Percentiles rank a stretch among this genome's conserved stretches.
These are phyloP conservation scores for Diaporthe vaccinii DNA, from an alignment of 2,329 filamentous ascomycete genomes.

Conservation along the genomic window DNA sequence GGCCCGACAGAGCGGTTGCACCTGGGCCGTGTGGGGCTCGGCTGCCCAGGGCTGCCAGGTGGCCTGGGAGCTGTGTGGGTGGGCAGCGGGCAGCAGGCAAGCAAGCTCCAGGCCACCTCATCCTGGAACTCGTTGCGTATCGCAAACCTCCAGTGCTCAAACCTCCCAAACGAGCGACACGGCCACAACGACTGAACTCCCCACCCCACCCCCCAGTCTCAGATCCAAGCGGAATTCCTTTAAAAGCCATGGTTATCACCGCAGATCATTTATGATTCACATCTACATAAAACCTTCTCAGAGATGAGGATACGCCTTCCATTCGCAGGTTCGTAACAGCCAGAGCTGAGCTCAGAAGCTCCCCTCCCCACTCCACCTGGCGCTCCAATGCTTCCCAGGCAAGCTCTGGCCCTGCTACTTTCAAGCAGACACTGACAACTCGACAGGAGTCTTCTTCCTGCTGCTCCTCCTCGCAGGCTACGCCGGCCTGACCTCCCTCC, in stretches of 20 bases:
- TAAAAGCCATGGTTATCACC: slow-evolving; percentile 20
- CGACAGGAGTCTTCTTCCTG: slow-evolving; percentile 74
- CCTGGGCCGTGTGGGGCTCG: slow-evolving; percentile 26
- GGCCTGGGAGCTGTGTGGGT: not conserved
- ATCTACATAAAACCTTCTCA: slow-evolving; percentile 11
- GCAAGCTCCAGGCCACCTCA: slow-evolving; percentile 36
- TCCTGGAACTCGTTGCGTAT: slow-evolving; percentile 28
- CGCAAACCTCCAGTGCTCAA: slow-evolving; percentile 13
- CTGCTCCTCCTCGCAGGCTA: slow-evolving; percentile 84
- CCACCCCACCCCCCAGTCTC: not conserved
- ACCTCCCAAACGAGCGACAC: not conserved
- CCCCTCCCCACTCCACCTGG: not conserved
- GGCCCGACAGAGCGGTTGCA: slow-evolving; percentile 28
- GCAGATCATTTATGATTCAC: slow-evolving; percentile 16
- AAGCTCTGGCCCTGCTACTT: not conserved
- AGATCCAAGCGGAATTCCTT: no score
- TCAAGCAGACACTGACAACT: slow-evolving; percentile 27
- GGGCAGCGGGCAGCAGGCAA: not conserved
- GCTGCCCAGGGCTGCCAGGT: not conserved
- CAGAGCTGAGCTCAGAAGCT: slow-evolving; percentile 4
- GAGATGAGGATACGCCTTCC: slow-evolving; percentile 88
- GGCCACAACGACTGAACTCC: not conserved
- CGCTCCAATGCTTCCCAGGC: not conserved
- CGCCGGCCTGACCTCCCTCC: slow-evolving; percentile 78
- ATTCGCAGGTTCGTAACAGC: slow-evolving; percentile 80